Base-by-base conservation (phyloP, 2,329 filamentous ascomycete species). In the Diplodia scrobiculata region DNA sequence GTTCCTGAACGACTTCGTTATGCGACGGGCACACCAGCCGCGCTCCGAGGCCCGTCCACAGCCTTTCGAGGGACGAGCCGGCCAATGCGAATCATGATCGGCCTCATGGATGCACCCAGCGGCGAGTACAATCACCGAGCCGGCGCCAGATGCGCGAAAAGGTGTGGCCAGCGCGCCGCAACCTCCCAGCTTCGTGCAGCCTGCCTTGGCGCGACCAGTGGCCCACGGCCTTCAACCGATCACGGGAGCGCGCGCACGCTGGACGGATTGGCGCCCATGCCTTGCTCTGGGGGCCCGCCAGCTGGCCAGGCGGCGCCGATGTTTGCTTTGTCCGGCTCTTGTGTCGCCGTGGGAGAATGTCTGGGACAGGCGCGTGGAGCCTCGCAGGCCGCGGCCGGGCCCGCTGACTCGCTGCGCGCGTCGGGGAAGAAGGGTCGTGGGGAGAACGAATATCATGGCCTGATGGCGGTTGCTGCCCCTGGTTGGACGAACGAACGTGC, bases 31-130 rank as follows among this genome's bases (percentile, higher is more conserved):
- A 34, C 7, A n/a, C 34, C 50, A 45, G 63, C 50, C 63, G 63
- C 47, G 25, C 51, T 32, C 41, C 36, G 36, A n/a, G 63, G 63
- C 36, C 63, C 63, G 63, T 36, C 38, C 63, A 55, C 63, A 47
- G 17, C 19, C 51, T 65, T 65, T 55, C 52, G 29, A 65, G 63
- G 50, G 50, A 55, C 63, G 63, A 65, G 64, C 41, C 64, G 64
- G 53, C 53, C 53, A 55, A 48, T 66, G 64, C 54, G 64, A 59
- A 60, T 66, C 64, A 60, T 52, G 64, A 66, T 66, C 53, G 53
- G 53, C 64, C 45, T 54, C 64, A 66, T 66, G 64, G 64, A 60
- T 66, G 41, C 62, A 36, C 38, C 21, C 38, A 53, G 45, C 62
- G 52, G 52, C 51, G 25, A 65, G 63, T 53, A 45, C 48, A 63